Percentiles rank a stretch among this genome's conserved stretches.
Conservation (phyloP, 1,139 yeast genomes). For the Kodamaea fungicola region DNA sequence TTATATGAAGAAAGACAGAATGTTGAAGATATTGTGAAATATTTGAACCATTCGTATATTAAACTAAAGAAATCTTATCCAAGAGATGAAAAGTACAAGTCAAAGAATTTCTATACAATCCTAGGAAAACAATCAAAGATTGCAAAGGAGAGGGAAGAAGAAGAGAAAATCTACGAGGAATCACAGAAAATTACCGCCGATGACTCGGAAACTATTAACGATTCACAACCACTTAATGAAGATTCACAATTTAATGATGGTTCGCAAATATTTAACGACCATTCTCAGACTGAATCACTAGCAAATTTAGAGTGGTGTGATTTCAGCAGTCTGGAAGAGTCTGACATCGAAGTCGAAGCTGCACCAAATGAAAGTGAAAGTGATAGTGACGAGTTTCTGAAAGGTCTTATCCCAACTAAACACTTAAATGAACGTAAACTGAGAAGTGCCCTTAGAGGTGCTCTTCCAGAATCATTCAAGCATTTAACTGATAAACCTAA, state of each 20-base stretch:
- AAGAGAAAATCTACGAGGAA: conserved; percentile 4
- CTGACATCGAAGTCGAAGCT: not conserved
- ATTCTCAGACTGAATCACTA: too few relatives aligned
- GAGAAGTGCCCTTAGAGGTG: conserved; percentile 30
- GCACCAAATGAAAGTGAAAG: not conserved
- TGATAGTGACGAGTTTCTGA: conserved; percentile 2
- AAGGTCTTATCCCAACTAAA: conserved; percentile 3
- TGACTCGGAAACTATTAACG: not conserved
- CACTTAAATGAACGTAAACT: conserved; percentile 20
- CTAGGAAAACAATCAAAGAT: conserved; percentile 24
- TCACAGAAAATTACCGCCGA: not conserved
- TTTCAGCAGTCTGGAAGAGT: conserved; percentile 6
- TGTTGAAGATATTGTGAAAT: conserved; percentile 31
- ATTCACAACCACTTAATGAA: conserved; percentile 10
- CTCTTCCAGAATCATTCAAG: conserved; percentile 40
- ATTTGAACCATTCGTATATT: conserved; percentile 35
- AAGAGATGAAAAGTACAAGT: conserved; percentile 36
- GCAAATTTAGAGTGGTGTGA: conserved; percentile 2
- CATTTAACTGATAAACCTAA: conserved; percentile 24
- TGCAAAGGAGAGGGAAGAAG: conserved; percentile 8
- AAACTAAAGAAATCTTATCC: conserved; percentile 32
- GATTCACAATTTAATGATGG: conserved; percentile 34
- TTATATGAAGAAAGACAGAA: conserved; percentile 33
- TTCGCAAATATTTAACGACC: too few relatives aligned
- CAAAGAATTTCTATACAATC: conserved; percentile 38